Evolutionary conservation across 495 filamentous ascomycete genomes (phyloP), one percentile per base, ranked within the genome.

Genomic region (Rhypophila decipiens): DNA sequence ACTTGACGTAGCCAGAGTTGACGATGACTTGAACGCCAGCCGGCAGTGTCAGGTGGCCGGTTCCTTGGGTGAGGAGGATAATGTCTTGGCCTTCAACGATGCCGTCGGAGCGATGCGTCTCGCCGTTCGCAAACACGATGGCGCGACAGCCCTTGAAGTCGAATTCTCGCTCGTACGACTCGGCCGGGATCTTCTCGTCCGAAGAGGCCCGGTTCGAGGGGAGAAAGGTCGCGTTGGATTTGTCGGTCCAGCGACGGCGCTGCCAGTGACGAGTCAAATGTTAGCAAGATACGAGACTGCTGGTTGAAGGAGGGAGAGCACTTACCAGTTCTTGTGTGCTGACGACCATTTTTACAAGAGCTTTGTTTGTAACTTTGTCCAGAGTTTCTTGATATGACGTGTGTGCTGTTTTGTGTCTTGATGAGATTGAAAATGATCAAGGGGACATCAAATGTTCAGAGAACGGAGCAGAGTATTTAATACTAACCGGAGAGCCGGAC

Each of bases 21-120:
- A 58, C 55, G 29, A 50, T 24, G 13, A 61, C 50, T 42, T 49
- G 46, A 10, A 61, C 58, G 42, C 47, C 47, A 17, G 54, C 46
- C 13, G 58, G 58, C 29, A 61, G 55, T n/a, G 52, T 43, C 51
- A 61, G 52, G 55, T 52, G 49, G 52, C 58, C 58, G 17, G 46
- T 48, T 22, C 58, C 55, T 11, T 50, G 31, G 33, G 47, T 36
- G 27, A 56, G 38, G 33, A 61, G 46, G 11, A 61, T 42, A 12
- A 56, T 33, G 42, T 61, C 55, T n/a, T n/a, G n/a, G n/a, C n/a
- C n/a, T n/a, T n/a, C n/a, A n/a, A n/a, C n/a, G n/a, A n/a, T n/a
- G 35, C 42, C 34, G 31, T 38, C 39, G 33, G 23, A n/a, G 24
- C 51, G 44, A 12, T 27, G 37, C 19, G 39, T 33, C 11, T 48